Conservation (phyloP, 139 green algal species). For the Microglena sp. region DNA sequence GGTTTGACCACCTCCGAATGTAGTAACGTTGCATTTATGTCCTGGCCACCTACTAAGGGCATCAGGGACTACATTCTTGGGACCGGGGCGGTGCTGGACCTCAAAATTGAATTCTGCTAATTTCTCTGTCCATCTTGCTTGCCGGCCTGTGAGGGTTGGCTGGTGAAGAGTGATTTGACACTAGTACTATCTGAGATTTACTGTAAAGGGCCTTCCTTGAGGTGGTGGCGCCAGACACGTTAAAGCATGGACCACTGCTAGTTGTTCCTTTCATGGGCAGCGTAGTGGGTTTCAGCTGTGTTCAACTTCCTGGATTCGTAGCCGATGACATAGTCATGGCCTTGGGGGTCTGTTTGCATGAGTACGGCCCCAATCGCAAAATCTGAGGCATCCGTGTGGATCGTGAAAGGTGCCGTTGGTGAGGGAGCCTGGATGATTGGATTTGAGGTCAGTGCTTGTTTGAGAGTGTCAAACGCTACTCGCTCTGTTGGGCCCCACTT, state of each 20-base stretch:
- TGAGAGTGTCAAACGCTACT: no score
- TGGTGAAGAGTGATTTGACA: conserved; percentile 26
- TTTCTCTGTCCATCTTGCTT: conserved; percentile 25
- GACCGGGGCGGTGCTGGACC: conserved; percentile 22
- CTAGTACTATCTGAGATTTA: conserved; percentile 7
- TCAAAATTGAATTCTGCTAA: conserved; percentile 15
- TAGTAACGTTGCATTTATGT: no score
- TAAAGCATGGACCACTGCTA: conserved; percentile 27
- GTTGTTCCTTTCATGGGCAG: conserved; percentile 27
- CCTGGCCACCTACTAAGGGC: conserved; percentile 22
- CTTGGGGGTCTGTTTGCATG: conserved; percentile 23
- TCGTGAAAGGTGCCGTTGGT: conserved; percentile 6
- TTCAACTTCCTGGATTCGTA: conserved; percentile 27
- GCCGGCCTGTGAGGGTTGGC: conserved; percentile 13
- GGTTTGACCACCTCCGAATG: no score
- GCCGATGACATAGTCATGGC: conserved; percentile 6
- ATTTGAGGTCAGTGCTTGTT: no score
- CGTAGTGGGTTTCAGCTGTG: conserved; percentile 32
- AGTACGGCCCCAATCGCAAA: conserved; percentile 22
- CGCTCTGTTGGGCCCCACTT: no score
- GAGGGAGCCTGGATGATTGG: background rate
- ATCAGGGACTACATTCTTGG: conserved; percentile 26
- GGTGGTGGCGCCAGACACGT: conserved; percentile 31
- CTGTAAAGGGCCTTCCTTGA: conserved; percentile 26
- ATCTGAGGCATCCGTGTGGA: conserved; percentile 25